Base-by-base conservation (phyloP, 352 stramenopile species). In the Globisporangium cystogenes region DNA sequence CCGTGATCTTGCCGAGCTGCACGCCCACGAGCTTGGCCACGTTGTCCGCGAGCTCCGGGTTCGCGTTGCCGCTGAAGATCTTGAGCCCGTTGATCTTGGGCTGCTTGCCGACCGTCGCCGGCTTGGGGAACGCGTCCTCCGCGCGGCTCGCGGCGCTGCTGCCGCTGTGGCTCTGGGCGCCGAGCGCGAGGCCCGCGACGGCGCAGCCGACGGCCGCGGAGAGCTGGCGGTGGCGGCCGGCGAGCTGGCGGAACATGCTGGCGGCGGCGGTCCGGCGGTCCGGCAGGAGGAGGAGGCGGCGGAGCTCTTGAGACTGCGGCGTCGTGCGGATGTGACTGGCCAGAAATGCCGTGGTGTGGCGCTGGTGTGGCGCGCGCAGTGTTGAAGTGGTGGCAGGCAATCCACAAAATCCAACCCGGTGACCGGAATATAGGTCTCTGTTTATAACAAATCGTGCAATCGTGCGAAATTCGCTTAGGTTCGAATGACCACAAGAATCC, bases 21-120 rank as follows among this genome's bases (percentile, higher is more conserved):
- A 99, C 97, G 52, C 96, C 96, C 31, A 99, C 82, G 45, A 99
- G 84, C 45, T 98, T 93, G 29, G 96, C 93, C 65, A 99, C 97
- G 73, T 99, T 98, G 53, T 87, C 74, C 1, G 97, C 96, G 20
- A 99, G 82, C 51, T 91, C 79, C 67, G 96, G 88, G 76, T 99
- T 99, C 45, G 96, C 95, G 64, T 98, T 99, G 50, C 97, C 97
- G 55, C 86, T 97, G 68, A 99, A 99, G 57, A 99, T 88, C 74
- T 99, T 99, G 56, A 99, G 74, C 1, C 85, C 82, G 55, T 93
- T 93, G 64, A 92, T 90, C 72, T 95, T 95, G 45, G 82, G 83
- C 65, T 92, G 79, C 72, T 95, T 95, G 49, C 74, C 70, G 29
- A 88, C 79, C 33, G 75, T 73, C 55, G 76, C 65, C 16, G 82